phyloP scores from a whole-genome alignment of 306 rosid species.

The Acmispon strigosus region DNA sequence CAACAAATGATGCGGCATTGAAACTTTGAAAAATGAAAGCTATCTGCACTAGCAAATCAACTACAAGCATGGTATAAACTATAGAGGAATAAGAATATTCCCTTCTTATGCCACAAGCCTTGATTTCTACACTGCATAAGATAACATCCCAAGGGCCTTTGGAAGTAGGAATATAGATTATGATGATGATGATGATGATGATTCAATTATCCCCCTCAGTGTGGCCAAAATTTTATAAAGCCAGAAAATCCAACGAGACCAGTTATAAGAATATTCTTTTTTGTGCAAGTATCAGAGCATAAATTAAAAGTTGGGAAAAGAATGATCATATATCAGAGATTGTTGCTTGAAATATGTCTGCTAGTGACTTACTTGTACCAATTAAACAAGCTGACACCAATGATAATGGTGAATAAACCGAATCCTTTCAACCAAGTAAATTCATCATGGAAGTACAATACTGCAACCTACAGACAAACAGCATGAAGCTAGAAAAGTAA shows the following conservation, averaged over 20 bases:
- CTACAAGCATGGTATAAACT: neutral
- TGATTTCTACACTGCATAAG: neutral
- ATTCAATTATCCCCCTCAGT: neutral
- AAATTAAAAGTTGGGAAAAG: neutral
- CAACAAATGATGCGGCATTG: neutral
- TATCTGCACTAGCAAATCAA: neutral
- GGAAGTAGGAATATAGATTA: neutral
- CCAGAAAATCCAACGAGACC: neutral
- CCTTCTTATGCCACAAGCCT: neutral
- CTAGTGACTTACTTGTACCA: conserved; percentile 87
- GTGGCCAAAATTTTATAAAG: neutral
- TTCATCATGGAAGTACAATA: conserved; percentile 77
- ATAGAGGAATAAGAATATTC: neutral
- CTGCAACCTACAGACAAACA: conserved; percentile 68
- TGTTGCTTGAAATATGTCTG: neutral
- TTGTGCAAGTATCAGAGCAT: neutral
- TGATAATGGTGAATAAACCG: conserved; percentile 70
- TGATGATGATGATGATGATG: neutral
- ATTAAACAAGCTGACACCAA: conserved; percentile 93
- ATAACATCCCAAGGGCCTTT: neutral
- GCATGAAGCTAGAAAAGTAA: conserved; percentile 14
- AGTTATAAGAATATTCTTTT: neutral
- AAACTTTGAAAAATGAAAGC: neutral
- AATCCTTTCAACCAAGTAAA: conserved; percentile 86
- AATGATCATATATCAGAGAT: neutral